Percentiles rank a stretch among this genome's conserved stretches.
phyloP scores from a whole-genome alignment of 2,329 filamentous ascomycete species.

The Pyricularia grisea region DNA sequence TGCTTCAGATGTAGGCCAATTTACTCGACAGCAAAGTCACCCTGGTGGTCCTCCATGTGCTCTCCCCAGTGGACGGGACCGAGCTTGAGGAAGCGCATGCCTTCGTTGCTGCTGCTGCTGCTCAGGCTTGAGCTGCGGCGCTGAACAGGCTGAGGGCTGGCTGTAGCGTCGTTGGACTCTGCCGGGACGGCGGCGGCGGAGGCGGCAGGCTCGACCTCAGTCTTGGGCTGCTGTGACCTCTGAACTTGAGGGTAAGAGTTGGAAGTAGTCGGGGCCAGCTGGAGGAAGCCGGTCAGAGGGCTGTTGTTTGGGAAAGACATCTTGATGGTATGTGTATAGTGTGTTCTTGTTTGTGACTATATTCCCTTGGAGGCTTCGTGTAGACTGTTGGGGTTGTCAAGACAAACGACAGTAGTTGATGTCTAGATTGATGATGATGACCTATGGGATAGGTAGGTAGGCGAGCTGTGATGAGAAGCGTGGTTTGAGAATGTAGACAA shows the following conservation, averaged over 20 bases:
- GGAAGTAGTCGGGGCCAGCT: constrained; percentile 49
- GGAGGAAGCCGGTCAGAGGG: constrained; percentile 33
- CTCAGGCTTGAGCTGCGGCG: constrained; percentile 47
- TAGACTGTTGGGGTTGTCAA: not conserved
- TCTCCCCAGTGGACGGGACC: constrained; percentile 56
- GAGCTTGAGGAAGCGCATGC: constrained; percentile 50
- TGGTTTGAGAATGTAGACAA: not conserved
- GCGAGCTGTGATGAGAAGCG: not conserved
- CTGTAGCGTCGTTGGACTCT: constrained; percentile 6
- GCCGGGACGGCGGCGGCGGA: constrained; percentile 6
- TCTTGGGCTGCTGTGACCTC: constrained; percentile 18
- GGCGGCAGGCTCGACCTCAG: constrained; percentile 17
- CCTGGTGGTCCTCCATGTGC: constrained; percentile 45
- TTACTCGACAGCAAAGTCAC: constrained; percentile 39
- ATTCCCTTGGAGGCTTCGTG: not conserved
- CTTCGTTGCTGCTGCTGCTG: constrained; percentile 29
- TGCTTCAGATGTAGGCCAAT: not conserved
- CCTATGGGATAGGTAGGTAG: not conserved
- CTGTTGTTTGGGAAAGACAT: not conserved
- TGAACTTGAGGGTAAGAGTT: constrained; percentile 41
- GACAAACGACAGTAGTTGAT: not conserved
- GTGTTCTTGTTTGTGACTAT: not conserved
- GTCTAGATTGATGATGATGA: not conserved
- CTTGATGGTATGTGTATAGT: not conserved
- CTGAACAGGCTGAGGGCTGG: constrained; percentile 14